Evolutionary conservation across 352 stramenopile species (phyloP), one percentile per base, ranked within the genome.

Genomic region (Pythium grandisporangium): DNA sequence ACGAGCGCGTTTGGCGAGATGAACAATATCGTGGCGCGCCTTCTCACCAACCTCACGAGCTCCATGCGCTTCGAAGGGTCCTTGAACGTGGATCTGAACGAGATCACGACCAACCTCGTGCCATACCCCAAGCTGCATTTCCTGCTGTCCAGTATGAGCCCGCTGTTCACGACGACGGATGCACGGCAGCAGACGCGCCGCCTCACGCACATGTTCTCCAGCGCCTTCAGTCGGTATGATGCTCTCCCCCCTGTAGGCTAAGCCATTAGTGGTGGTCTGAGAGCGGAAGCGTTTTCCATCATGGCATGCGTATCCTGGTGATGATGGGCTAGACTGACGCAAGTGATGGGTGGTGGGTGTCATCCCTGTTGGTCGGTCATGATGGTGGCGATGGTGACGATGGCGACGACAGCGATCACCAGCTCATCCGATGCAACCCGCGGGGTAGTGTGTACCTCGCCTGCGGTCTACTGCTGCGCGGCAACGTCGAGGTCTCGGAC

Each of bases 61-160:
- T 98, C 91, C 8, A 96, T 99, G 61, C 93, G 96, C 51, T 99
- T 99, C 63, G 90, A 98, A 65, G 96, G 96, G 38, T 93, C 91
- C 22, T 64, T 99, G 36, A 99, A 99, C 63, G 94, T 99, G 36
- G 96, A 99, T 80, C 72, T 99, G 43, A 99, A 95, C 50, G 95
- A 99, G 71, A 99, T 99, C 77, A 96, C 97, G 62, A 99, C 95
- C 51, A 99, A 99, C 72, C 78, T 99, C 61, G 96, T 99, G 30
- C 96, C 96, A 25, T 99, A 98, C 61, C 96, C 96, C 19, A 95
- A 96, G 49, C 96, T 99, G 42, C 95, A 99, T 60, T 99, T 99
- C 65, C 85, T 99, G 59, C 73, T 99, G 29, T 79, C 76, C 10
- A 90, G 76, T 35, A 78, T 87, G 55, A 82, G 66, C 17, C 73